These are phyloP conservation scores for Metschnikowia noctiluminum DNA, from an alignment of 805 yeast genomes.

Conservation along the genomic window DNA sequence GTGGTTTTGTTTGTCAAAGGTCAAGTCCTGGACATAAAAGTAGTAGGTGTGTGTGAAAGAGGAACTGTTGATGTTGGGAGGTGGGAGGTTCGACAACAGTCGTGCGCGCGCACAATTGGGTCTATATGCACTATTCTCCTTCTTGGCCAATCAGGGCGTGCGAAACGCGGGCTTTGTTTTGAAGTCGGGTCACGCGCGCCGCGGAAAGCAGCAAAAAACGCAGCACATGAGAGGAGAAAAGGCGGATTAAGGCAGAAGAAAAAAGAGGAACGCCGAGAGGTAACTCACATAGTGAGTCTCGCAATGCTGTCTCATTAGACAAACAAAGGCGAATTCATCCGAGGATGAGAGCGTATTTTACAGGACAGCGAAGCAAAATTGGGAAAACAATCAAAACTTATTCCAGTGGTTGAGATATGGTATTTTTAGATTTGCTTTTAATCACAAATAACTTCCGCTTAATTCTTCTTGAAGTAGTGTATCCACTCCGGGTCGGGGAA, in stretches of 20 bases:
- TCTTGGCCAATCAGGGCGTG: constrained; percentile 7
- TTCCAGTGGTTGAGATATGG: too few species aligned
- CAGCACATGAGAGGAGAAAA: neutral
- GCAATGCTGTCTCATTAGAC: neutral
- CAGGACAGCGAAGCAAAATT: too few species aligned
- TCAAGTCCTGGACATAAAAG: constrained; percentile 23
- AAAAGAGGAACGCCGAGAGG: too few species aligned
- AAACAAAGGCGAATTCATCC: too few species aligned
- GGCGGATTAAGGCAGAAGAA: too few species aligned
- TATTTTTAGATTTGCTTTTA: too few species aligned
- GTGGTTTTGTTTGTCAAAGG: constrained; percentile 7
- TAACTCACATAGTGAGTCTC: neutral
- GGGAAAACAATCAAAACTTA: too few species aligned
- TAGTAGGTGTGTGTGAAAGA: constrained; percentile 22
- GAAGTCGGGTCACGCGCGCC: constrained; percentile 6
- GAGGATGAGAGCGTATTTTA: too few species aligned
- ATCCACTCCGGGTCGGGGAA: neutral
- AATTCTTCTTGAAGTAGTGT: neutral
- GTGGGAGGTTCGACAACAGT: constrained; percentile 13
- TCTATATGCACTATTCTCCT: constrained; percentile 7
- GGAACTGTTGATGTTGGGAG: constrained; percentile 18
- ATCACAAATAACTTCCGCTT: neutral
- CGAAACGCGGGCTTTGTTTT: constrained; percentile 3
- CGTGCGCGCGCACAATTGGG: constrained; percentile 14
- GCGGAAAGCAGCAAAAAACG: neutral